Conservation (phyloP, 371 early-diverging fungal species). For the Saksenaea oblongispora region DNA sequence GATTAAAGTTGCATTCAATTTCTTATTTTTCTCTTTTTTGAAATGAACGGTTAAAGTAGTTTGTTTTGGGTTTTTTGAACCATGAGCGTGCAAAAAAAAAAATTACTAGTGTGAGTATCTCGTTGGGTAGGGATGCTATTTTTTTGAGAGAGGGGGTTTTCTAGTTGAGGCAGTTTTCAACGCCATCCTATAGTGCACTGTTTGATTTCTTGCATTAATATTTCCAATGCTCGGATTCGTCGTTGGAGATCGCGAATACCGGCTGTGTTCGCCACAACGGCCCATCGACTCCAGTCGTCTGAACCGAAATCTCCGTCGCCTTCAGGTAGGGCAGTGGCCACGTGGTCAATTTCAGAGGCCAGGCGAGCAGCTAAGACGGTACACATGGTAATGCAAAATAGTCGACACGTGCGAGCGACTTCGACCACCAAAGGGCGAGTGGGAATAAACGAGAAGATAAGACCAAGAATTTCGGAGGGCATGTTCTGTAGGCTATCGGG, state of each 20-base stretch:
- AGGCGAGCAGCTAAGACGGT: constrained; percentile 25
- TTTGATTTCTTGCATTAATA: constrained; percentile 8
- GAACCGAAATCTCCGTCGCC: constrained; percentile 10
- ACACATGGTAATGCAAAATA: constrained; percentile 33
- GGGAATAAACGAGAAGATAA: constrained; percentile 22
- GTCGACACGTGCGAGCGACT: constrained; percentile 21
- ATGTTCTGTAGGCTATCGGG: constrained; percentile 10
- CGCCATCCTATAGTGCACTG: constrained; percentile 34
- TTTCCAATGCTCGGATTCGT: constrained; percentile 10
- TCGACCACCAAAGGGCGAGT: constrained; percentile 21
- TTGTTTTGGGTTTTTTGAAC: too few relatives aligned
- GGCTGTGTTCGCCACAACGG: constrained; percentile 9
- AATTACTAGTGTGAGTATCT: too few relatives aligned
- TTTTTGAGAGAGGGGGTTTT: too few relatives aligned
- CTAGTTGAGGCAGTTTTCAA: neutral
- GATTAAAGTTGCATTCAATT: neutral
- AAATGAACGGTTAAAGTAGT: too few relatives aligned
- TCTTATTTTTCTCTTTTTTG: neutral
- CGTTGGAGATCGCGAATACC: constrained; percentile 23
- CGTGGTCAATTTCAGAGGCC: constrained; percentile 2
- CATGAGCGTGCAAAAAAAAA: too few relatives aligned
- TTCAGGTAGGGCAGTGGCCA: constrained; percentile 25
- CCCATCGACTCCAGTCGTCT: constrained; percentile 27
- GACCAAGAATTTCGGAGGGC: constrained; percentile 35
- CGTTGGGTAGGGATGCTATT: too few relatives aligned